Base-by-base conservation (phyloP, 495 filamentous ascomycete genomes). In the Trichocladium uniseriatum region DNA sequence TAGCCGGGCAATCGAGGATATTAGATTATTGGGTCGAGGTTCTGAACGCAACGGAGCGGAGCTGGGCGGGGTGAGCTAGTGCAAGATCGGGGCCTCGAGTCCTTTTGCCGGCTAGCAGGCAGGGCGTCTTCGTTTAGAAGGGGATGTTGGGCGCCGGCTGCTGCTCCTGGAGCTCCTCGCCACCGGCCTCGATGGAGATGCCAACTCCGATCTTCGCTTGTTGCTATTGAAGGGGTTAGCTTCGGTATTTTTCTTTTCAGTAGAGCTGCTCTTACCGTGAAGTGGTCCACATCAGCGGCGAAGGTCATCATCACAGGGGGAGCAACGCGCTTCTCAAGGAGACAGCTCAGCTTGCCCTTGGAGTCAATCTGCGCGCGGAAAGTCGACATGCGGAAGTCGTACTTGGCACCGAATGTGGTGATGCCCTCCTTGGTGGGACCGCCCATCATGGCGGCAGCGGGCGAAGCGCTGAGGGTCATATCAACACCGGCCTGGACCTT, bases 291-390 rank as follows among this genome's bases (percentile, higher is more conserved):
- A 66, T 99, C 94, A 56, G 89, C 92, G 37, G 91, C 86, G 69
- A 99, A 96, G 32, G 89, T 91, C 67, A 99, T 77, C 56, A 79
- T 81, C 49, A 99, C 87, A 39, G 87, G 82, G 57, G 88, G 85
- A 18, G 89, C 87, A 61, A 99, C 82, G 58, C 87, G 79, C 81
- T 95, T 97, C 77, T 99, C 94, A 51, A 97, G 74, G 57, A 95
- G 74, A 62, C 87, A 92, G 69, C 83, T 85, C 54, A 99, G 77
- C 74, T 89, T 92, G 57, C 94, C 94, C 52, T 87, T 79, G 61
- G 88, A 91, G 69, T 99, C 92, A 44, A 99, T 77, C 70, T 97
- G 94, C 18, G 91, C 92, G 53, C 90, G 80, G 79, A 96, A 95
- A 9, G 86, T 90, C 32, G 87, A 91, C 62, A 86, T 83, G 49